These are phyloP conservation scores for Xylaria sp. DNA, from an alignment of 2,329 filamentous ascomycete species.

Conservation along the genomic window DNA sequence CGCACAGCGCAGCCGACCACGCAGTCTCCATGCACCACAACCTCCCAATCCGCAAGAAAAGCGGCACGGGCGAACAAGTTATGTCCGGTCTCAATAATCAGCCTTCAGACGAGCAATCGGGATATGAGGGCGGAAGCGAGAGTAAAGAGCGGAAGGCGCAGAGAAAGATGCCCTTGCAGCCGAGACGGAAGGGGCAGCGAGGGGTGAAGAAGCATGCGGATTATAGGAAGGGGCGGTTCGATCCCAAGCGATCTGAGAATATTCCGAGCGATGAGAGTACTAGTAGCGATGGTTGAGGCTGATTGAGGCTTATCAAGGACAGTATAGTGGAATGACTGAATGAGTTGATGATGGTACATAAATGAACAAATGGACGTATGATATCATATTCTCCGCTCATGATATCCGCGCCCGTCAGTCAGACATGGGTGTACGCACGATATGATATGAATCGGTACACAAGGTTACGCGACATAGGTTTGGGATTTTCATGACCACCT, in stretches of 20 bases:
- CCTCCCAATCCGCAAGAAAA: too few species aligned
- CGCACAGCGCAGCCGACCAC: too few species aligned
- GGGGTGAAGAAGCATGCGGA: not conserved
- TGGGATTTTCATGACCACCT: not conserved
- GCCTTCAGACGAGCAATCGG: not conserved
- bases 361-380: too few species aligned
- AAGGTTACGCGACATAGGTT: not conserved
- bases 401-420: not conserved
- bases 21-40: too few species aligned
- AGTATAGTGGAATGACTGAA: too few species aligned
- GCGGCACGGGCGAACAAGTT: too few species aligned
- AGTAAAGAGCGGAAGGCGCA: too few species aligned
- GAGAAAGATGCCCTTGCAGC: not conserved
- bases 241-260: not conserved
- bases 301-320: too few species aligned
- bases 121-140: not conserved
- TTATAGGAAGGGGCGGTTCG: not conserved
- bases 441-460: not conserved
- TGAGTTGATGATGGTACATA: too few species aligned
- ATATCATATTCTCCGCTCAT: not conserved
- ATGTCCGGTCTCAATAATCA: too few species aligned
- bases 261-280: not conserved
- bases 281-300: not conserved
- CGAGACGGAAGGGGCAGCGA: not conserved
- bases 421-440: not conserved